Percentiles rank a stretch among this genome's conserved stretches.
Evolutionary conservation across 2,329 filamentous ascomycete genomes (phyloP).

Genomic region (Penicillium sp.): DNA sequence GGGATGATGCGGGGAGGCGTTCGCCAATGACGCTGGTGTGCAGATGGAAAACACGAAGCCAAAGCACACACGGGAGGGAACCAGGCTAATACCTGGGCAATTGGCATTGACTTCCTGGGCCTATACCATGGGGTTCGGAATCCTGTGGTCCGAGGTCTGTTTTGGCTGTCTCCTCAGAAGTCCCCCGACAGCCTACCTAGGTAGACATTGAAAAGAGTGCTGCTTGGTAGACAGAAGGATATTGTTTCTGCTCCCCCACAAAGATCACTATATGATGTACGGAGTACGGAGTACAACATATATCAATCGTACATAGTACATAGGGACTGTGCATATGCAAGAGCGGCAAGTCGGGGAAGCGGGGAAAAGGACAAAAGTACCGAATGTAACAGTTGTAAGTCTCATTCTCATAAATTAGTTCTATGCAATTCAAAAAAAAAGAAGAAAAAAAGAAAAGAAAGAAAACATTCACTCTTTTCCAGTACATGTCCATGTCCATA

Average conservation of each 20-base stretch:
- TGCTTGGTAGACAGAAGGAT: not conserved
- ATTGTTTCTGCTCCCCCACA: not conserved
- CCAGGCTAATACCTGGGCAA: not conserved
- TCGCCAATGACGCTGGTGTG: not conserved
- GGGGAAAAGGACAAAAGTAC: not conserved
- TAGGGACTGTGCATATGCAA: not conserved
- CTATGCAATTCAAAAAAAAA: not conserved
- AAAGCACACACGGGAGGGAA: not conserved
- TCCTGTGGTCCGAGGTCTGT: not conserved
- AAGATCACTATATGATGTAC: not conserved
- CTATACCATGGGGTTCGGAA: not conserved
- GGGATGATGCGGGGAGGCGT: not conserved
- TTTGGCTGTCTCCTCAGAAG: not conserved
- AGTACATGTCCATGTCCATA: conserved; percentile 1
- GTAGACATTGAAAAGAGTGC: not conserved
- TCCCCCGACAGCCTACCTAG: not conserved
- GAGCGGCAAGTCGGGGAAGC: not conserved
- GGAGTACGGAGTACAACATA: not conserved
- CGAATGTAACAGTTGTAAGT: not conserved
- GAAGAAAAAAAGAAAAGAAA: not conserved
- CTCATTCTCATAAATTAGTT: not conserved
- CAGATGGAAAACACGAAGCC: not conserved
- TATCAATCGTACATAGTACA: no score
- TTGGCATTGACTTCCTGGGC: not conserved
- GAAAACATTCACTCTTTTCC: not conserved